phyloP scores from a whole-genome alignment of 768 basidiomycete genomes.

The Serendipita sp. region DNA sequence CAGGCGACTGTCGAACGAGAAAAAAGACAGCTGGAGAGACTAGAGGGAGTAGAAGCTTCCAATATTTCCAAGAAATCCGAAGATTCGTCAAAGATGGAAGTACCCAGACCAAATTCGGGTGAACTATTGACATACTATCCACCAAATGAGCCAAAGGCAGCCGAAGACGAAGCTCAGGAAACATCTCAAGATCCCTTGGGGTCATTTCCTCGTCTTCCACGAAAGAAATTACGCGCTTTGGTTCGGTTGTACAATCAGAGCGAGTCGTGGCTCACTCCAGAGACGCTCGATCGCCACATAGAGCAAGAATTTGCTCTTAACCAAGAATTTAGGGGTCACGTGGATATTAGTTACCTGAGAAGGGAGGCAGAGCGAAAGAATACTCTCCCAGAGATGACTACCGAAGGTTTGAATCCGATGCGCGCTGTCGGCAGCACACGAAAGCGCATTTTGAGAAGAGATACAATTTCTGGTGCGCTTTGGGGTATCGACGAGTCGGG shows the following conservation, averaged over 20 bases:
- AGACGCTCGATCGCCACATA: constrained; percentile 36
- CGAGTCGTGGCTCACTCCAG: constrained; percentile 51
- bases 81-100: not conserved
- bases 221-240: constrained; percentile 50
- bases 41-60: not conserved
- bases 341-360: not conserved
- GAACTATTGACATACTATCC: not conserved
- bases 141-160: not conserved
- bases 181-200: not conserved
- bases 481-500: constrained; percentile 6
- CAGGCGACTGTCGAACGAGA: not conserved
- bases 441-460: not conserved
- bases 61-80: not conserved
- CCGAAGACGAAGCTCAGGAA: not conserved
- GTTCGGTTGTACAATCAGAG: constrained; percentile 67
- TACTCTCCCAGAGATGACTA: not conserved
- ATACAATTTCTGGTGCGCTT: not conserved
- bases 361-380: not conserved
- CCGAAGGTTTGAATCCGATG: not conserved
- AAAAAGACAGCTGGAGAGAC: not conserved
- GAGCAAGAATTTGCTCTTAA: not conserved
- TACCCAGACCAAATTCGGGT: not conserved
- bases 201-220: constrained; percentile 24
- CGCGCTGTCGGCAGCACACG: not conserved
- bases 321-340: not conserved